Conservation (phyloP, 768 basidiomycete species). For the Galerina sulciceps region DNA sequence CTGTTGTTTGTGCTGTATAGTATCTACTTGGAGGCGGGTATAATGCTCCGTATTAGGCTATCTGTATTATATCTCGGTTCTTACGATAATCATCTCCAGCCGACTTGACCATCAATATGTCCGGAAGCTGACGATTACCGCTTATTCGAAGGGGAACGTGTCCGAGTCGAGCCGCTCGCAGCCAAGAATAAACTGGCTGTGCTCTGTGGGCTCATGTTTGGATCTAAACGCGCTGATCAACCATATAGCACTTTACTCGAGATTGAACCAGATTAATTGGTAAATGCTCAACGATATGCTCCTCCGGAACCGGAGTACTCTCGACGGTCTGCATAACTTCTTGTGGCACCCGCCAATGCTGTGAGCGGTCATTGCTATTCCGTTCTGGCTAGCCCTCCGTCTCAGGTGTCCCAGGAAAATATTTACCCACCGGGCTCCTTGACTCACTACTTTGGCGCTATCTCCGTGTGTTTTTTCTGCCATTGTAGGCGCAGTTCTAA, state of each 20-base stretch:
- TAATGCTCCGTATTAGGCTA: slow-evolving; percentile 5
- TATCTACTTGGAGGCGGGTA: background rate
- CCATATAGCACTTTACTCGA: slow-evolving; percentile 5
- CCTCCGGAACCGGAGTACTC: background rate
- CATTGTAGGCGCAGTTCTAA: slow-evolving; percentile 18
- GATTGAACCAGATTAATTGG: background rate
- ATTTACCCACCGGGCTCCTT: slow-evolving; percentile 26
- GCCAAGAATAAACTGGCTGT: slow-evolving; percentile 14
- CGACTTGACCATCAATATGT: slow-evolving; percentile 6
- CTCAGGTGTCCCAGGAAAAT: slow-evolving; percentile 9
- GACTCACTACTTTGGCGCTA: slow-evolving; percentile 24
- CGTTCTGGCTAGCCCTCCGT: slow-evolving; percentile 12
- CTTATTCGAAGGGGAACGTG: slow-evolving; percentile 18
- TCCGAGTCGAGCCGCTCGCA: slow-evolving; percentile 5
- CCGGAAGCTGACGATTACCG: slow-evolving; percentile 15
- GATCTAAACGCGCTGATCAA: slow-evolving; percentile 9
- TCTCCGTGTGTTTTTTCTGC: slow-evolving; percentile 29
- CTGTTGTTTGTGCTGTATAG: slow-evolving; percentile 9
- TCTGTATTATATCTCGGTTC: slow-evolving; percentile 1
- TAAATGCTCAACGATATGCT: background rate
- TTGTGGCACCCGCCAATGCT: background rate
- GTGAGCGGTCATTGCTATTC: slow-evolving; percentile 7
- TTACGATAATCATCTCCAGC: slow-evolving; percentile 9
- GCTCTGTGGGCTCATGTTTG: slow-evolving; percentile 15
- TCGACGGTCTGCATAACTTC: background rate